Evolutionary conservation across 768 basidiomycete genomes (phyloP).

Genomic region (Lentinula edodes): DNA sequence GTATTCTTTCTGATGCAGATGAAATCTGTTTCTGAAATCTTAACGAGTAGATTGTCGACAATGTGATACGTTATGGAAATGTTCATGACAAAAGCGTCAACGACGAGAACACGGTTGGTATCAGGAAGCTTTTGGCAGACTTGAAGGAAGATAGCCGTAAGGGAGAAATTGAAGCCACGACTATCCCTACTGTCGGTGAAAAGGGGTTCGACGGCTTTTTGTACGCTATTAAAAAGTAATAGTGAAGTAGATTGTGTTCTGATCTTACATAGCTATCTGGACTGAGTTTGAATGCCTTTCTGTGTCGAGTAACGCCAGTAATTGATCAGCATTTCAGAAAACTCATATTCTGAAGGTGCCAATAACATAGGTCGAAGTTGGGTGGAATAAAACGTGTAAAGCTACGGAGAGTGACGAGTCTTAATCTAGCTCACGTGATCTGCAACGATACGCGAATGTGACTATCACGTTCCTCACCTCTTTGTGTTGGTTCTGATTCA

Average conservation of each 20-base stretch:
- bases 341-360: no score
- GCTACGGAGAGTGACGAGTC: no score
- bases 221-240: slow-evolving; percentile 34
- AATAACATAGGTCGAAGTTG: no score
- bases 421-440: no score
- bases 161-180: slow-evolving; percentile 43
- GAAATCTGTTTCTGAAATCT: neutral
- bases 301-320: no score
- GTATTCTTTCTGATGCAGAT: neutral
- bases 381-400: no score
- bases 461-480: neutral
- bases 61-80: slow-evolving; percentile 46
- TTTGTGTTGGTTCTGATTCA: slow-evolving; percentile 19
- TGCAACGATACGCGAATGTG: neutral
- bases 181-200: slow-evolving; percentile 42
- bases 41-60: slow-evolving; percentile 49
- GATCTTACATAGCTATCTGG: no score
- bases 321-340: no score
- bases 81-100: slow-evolving; percentile 34
- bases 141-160: slow-evolving; percentile 36
- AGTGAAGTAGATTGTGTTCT: neutral
- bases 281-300: no score
- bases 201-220: slow-evolving; percentile 51
- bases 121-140: slow-evolving; percentile 36
- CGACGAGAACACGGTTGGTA: slow-evolving; percentile 35